Conservation (phyloP, 1,284 basidiomycete species). For the Puccinia sorghi region DNA sequence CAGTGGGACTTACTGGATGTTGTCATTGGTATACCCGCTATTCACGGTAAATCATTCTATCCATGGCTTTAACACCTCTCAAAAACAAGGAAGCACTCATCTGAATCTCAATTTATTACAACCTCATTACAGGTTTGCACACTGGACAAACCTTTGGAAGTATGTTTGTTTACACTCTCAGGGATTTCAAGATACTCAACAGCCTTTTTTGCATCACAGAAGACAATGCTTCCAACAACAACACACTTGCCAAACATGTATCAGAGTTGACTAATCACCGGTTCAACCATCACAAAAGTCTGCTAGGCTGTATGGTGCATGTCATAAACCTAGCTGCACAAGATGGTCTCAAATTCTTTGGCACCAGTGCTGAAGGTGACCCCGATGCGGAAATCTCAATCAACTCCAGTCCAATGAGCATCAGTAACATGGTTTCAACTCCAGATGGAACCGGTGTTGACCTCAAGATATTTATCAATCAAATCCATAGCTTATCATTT, state of each 20-base stretch:
- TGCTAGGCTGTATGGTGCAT: conserved; percentile 20
- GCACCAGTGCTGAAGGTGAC: not conserved
- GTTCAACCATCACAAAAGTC: not conserved
- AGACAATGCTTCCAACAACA: conserved; percentile 6
- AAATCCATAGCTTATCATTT: not conserved
- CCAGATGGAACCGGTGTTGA: not conserved
- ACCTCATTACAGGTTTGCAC: not conserved
- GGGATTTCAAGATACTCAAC: not conserved
- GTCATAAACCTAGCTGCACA: conserved; percentile 18
- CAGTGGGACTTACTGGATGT: conserved; percentile 6
- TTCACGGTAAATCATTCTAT: not conserved
- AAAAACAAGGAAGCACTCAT: too few relatives aligned
- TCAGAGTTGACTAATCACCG: too few relatives aligned
- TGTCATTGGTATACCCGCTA: not conserved
- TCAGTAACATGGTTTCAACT: not conserved
- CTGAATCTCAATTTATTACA: not conserved
- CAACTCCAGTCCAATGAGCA: not conserved
- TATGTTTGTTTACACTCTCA: not conserved
- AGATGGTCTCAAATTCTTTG: conserved; percentile 6
- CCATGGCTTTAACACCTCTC: too few relatives aligned
- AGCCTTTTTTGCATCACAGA: not conserved
- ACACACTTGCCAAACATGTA: not conserved
- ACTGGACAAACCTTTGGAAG: not conserved
- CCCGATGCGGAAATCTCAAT: not conserved
- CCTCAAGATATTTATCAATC: not conserved